Evolutionary conservation across 78 protist species (phyloP).

Genomic region (Dictyostelium discoideum): DNA sequence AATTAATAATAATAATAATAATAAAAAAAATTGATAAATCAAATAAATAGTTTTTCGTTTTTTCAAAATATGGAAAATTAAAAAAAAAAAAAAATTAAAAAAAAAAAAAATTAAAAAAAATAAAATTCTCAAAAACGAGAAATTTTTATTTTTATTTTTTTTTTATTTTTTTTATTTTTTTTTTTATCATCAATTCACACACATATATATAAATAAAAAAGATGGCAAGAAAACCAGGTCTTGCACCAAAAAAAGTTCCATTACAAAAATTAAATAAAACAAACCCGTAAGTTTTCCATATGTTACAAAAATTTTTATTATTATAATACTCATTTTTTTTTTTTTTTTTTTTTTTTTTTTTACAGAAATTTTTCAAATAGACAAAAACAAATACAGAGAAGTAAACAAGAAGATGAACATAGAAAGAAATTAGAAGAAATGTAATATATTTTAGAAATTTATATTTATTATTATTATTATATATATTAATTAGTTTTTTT

Average conservation of each 20-base stretch:
- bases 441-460: not conserved
- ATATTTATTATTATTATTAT: not conserved
- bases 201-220: not conserved
- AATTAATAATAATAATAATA: too few relatives aligned
- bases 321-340: not conserved
- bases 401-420: constrained; percentile 33
- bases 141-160: too few relatives aligned
- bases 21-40: too few relatives aligned
- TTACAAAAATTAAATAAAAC: constrained; percentile 21
- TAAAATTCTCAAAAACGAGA: not conserved
- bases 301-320: not conserved
- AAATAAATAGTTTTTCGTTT: not conserved
- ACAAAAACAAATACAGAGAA: constrained; percentile 66
- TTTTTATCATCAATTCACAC: not conserved
- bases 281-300: not conserved
- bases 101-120: too few relatives aligned
- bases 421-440: constrained; percentile 58
- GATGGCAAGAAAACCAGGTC: constrained; percentile 39
- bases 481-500: not conserved
- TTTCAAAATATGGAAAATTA: too few relatives aligned
- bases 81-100: too few relatives aligned
- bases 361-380: constrained; percentile 54
- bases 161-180: not conserved
- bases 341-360: not conserved
- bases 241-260: constrained; percentile 23